Conservation (phyloP, 768 basidiomycete genomes). For the Lentinula sp. region DNA sequence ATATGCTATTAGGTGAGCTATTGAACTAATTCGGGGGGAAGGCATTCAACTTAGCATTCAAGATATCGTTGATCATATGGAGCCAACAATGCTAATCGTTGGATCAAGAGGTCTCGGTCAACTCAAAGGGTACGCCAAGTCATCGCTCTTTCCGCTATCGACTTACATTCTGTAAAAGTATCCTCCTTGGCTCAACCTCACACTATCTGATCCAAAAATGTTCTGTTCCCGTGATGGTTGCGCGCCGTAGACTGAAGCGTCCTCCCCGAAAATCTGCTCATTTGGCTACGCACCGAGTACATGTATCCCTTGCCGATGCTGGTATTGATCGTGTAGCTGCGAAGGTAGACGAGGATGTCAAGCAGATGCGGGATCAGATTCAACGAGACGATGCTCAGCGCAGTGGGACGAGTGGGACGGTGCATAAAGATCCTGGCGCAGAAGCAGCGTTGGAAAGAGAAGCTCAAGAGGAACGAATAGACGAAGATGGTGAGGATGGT, state of each 20-base stretch:
- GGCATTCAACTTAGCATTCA: constrained; percentile 11
- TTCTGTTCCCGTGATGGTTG: constrained; percentile 95
- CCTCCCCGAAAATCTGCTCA: constrained; percentile 79
- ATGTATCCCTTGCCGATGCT: constrained; percentile 82
- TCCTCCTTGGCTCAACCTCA: constrained; percentile 90
- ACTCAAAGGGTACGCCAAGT: constrained; percentile 69
- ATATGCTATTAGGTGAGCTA: constrained; percentile 58
- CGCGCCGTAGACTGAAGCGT: constrained; percentile 84
- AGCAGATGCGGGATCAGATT: constrained; percentile 73
- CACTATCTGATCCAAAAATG: constrained; percentile 94
- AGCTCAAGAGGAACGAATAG: constrained; percentile 1
- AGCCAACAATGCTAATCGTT: constrained; percentile 90
- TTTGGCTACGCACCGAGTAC: constrained; percentile 72
- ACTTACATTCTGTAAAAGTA: constrained; percentile 36
- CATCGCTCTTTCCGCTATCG: not conserved
- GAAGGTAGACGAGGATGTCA: constrained; percentile 83
- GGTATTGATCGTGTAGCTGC: constrained; percentile 80
- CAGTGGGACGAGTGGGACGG: constrained; percentile 21
- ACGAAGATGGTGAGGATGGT: constrained; percentile 21
- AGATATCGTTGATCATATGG: constrained; percentile 81
- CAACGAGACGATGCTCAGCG: constrained; percentile 56
- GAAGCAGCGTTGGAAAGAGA: constrained; percentile 9
- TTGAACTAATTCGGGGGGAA: not conserved
- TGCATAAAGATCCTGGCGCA: constrained; percentile 11
- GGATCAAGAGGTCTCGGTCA: constrained; percentile 89